Evolutionary conservation across 345 rosid species (phyloP).

Genomic region (Aethionema arabicum): DNA sequence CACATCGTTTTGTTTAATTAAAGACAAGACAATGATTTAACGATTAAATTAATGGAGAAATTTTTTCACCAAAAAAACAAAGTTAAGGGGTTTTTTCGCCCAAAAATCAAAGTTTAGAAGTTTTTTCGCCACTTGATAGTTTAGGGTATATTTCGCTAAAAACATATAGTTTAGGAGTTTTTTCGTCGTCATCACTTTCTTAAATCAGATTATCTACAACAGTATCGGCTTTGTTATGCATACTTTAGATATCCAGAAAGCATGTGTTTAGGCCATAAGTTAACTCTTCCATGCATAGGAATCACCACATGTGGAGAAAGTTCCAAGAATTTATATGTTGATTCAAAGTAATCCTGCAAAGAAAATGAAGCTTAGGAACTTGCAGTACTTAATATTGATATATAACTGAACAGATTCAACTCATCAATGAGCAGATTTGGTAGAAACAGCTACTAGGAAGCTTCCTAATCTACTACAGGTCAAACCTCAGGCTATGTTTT

Average conservation of each 20-base stretch:
- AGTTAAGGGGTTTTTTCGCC: too few species aligned
- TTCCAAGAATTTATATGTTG: constrained; percentile 84
- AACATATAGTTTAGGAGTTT: constrained; percentile 15
- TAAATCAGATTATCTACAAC: constrained; percentile 7
- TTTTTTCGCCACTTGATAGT: constrained; percentile 76
- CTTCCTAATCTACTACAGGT: constrained; percentile 1
- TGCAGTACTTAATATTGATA: constrained; percentile 3
- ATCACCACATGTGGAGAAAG: constrained; percentile 79
- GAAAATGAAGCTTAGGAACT: constrained; percentile 12
- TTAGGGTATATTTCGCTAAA: constrained; percentile 69
- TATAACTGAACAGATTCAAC: constrained; percentile 5
- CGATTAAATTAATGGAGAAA: too few species aligned
- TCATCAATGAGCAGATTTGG: constrained; percentile 2
- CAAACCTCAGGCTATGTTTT: constrained; percentile 1
- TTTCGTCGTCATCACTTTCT: too few species aligned
- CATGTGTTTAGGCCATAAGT: constrained; percentile 85
- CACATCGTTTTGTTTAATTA: too few species aligned
- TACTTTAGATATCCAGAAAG: constrained; percentile 86
- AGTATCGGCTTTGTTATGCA: constrained; percentile 16
- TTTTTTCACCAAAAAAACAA: too few species aligned
- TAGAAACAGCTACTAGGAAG: neutral
- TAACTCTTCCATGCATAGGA: constrained; percentile 94
- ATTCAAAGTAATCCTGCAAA: constrained; percentile 70
- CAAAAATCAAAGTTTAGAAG: too few species aligned
- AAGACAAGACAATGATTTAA: too few species aligned